Conservation (phyloP, 306 rosid genomes). For the Castanea sativa region DNA sequence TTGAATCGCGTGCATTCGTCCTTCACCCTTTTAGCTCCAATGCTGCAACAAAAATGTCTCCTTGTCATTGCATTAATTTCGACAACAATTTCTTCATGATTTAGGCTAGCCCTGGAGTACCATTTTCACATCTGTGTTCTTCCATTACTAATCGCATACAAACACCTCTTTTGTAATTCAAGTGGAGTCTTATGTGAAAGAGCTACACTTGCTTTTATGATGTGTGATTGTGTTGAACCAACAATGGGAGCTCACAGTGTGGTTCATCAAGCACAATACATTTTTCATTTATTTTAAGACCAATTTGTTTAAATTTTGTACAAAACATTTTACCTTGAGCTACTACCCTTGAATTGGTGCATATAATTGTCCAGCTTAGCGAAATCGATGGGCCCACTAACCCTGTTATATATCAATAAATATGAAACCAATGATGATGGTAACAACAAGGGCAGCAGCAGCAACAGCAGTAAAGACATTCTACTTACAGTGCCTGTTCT, state of each 20-base stretch:
- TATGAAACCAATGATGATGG: neutral
- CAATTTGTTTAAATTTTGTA: too few relatives aligned
- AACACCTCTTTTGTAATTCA: neutral
- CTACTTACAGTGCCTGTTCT: slow-evolving; percentile 60
- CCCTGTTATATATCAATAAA: slow-evolving; percentile 30
- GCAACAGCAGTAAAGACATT: too few relatives aligned
- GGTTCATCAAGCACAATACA: neutral
- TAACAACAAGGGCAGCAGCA: neutral
- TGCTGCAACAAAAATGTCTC: slow-evolving; percentile 33
- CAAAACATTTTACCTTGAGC: slow-evolving; percentile 53
- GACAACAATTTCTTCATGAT: neutral
- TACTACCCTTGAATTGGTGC: slow-evolving; percentile 86
- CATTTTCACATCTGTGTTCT: neutral
- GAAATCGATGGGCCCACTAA: slow-evolving; percentile 41
- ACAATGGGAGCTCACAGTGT: too few relatives aligned
- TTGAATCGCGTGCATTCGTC: slow-evolving; percentile 50
- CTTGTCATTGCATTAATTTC: neutral
- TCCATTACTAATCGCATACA: neutral
- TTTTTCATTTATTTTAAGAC: neutral
- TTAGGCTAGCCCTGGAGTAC: too few relatives aligned
- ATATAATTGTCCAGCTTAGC: slow-evolving; percentile 52
- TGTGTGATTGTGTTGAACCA: too few relatives aligned
- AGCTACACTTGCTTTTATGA: neutral
- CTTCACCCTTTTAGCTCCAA: slow-evolving; percentile 80
- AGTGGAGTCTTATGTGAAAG: neutral